Percentiles rank a stretch among this genome's conserved stretches.
Evolutionary conservation across 2,329 filamentous ascomycete genomes (phyloP).

Genomic region (Botrytis tulipae): DNA sequence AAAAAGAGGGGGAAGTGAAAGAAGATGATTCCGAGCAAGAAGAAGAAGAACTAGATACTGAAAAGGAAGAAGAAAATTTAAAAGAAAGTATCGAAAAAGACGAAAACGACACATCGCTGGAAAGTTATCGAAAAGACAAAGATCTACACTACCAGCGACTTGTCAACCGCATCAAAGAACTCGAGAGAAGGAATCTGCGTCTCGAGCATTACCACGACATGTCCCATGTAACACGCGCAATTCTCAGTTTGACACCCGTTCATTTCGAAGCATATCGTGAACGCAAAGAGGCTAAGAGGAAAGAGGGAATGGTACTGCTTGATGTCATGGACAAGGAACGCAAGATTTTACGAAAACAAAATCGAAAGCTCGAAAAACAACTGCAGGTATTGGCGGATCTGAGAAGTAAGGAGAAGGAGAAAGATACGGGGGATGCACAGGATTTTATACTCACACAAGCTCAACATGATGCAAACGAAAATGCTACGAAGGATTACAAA

Average conservation of each 20-base stretch:
- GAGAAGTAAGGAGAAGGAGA: background rate
- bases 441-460: constrained; percentile 1
- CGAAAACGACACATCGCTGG: background rate
- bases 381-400: background rate
- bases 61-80: background rate
- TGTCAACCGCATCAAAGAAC: background rate
- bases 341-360: background rate
- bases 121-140: background rate
- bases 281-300: constrained; percentile 1
- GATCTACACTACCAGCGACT: background rate
- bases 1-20: background rate
- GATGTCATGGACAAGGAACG: background rate
- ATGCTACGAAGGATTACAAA: background rate
- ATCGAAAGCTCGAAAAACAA: background rate
- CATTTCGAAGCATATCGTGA: constrained; percentile 8
- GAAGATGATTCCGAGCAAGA: background rate
- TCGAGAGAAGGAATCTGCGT: background rate
- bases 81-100: constrained; percentile 8
- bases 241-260: constrained; percentile 4
- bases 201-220: constrained; percentile 7
- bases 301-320: background rate
- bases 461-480: background rate
- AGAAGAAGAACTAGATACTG: background rate
- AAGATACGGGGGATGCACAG: background rate
- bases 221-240: background rate